These are phyloP conservation scores for Erodium moschatum DNA, from an alignment of 441 rosid species.

Conservation along the genomic window DNA sequence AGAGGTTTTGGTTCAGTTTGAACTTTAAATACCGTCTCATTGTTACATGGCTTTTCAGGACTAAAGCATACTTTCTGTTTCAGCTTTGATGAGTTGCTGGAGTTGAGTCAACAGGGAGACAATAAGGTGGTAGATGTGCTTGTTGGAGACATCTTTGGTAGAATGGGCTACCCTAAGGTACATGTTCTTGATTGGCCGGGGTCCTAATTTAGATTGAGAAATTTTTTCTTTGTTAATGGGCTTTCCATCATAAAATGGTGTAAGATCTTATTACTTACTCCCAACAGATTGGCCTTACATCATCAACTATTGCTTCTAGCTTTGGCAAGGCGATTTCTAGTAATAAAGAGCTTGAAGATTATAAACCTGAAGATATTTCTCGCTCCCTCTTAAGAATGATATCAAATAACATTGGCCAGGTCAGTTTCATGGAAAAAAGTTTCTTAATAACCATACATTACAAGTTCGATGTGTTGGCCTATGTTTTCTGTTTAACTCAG, in stretches of 20 bases:
- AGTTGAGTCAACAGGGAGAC: slow-evolving; percentile 93
- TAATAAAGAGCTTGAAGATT: slow-evolving; percentile 78
- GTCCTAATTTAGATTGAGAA: not conserved
- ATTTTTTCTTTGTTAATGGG: slow-evolving; percentile 11
- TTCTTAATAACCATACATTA: no score
- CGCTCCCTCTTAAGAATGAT: slow-evolving; percentile 95
- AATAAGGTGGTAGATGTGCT: slow-evolving; percentile 93
- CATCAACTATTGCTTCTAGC: slow-evolving; percentile 95
- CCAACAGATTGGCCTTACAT: slow-evolving; percentile 83
- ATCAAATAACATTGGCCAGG: slow-evolving; percentile 97
- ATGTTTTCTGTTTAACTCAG: not conserved
- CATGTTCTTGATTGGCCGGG: slow-evolving; percentile 8
- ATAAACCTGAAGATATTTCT: slow-evolving; percentile 93
- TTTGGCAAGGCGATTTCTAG: slow-evolving; percentile 92
- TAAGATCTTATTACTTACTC: not conserved
- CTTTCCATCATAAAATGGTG: not conserved
- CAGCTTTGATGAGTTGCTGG: slow-evolving; percentile 95
- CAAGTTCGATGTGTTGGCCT: no score
- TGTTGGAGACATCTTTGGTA: slow-evolving; percentile 98
- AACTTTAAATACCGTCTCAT: slow-evolving; percentile 1
- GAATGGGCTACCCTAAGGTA: slow-evolving; percentile 93
- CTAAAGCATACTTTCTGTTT: slow-evolving; percentile 10
- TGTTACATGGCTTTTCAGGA: slow-evolving; percentile 6
- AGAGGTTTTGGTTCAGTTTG: slow-evolving; percentile 42
- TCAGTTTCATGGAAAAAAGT: slow-evolving; percentile 17